Evolutionary conservation across 2,329 filamentous ascomycete species (phyloP), one percentile per base, ranked within the genome.

Genomic region (Aureobasidium zeae): DNA sequence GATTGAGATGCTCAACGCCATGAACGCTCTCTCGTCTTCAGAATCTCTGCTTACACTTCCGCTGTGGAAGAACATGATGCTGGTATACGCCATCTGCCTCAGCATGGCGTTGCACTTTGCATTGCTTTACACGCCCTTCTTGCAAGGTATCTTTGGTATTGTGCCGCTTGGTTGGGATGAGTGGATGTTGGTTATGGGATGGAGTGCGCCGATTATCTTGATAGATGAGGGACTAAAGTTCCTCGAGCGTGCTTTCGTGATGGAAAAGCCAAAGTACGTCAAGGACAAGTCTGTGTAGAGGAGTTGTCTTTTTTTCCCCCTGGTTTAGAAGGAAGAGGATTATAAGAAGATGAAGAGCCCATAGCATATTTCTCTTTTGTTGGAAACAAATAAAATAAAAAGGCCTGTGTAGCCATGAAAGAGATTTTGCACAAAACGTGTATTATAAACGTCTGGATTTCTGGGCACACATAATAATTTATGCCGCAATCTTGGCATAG

Each of bases 1-100:
- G 48, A 96, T 98, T 58, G 91, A 98, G 69, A 98, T 98, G 91
- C 77, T 98, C 61, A 98, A 98, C 67, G 91, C 91, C 55, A 89
- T 96, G 83, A 98, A 98, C 61, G 91, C 89, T 0, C 75, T 98
- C 22, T 95, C 87, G 2, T 94, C 87, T 1, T 94, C 86, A 63
- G 91, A 98, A 66, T 94, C 86, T 12, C 78, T 98, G 10, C 67
- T 98, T 45, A 95, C 88, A 2, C 76, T 98, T 50, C 89, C 88
- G 8, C 71, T 98, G n/a, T 95, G 89, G 89, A 79, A 89, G 60
- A 98, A 98, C 69, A 91, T 94, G 82, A 91, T 94, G 74, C 80
- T 98, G 13, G 86, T 98, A 44, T 94, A 94, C 57, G 93, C 91
- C 50, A 94, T 98, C 59, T 72, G 76, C 9, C 70, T 98, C 50